Evolutionary conservation across 768 basidiomycete genomes (phyloP), one percentile per base, ranked within the genome.

Genomic region (Chlorophyllum brunneum): DNA sequence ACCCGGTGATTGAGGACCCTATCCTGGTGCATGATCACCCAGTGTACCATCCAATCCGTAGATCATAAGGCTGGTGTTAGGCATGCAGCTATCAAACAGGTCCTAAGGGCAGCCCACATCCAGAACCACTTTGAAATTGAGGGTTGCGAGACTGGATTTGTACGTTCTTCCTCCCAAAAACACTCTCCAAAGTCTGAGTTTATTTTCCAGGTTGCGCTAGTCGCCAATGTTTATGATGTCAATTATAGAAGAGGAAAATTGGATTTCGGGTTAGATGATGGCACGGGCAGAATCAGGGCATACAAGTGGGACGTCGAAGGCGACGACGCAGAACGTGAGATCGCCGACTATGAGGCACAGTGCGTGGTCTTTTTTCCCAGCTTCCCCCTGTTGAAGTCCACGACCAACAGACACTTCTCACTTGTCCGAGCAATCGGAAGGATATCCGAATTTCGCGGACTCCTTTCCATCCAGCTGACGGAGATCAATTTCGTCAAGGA

Each of bases 391-490:
- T 13, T 53, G 26, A 48, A 6, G 5, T 16, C 24, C 24, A 2
- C 18, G 20, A 3, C 13, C 27, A 11, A 16, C 15, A 58, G 59
- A 15, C 15, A 31, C n/a, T 61, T 57, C 31, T 48, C 36, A 20
- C 61, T 58, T 47, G 60, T 58, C 13, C 52, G 51, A 39, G 58
- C 55, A 5, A 31, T 61, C 31, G 67, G 67, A 5, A 55, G 55
- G 9, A 53, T 68, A 2, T 48, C 60, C 22, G 48, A 57, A 4
- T 64, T 51, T 33, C 59, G 44, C n/a, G 59, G 54, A 16, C n/a
- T 22, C 20, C 65, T 61, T 30, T 54, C 43, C n/a, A 43, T 70
- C 48, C 56, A 56, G 20, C 51, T 61, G 20, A 54, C 23, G 5
- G 50, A 49, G 31, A 55, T 67, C 24, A 48, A 48, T 22, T 27